These are phyloP conservation scores for Metschnikowia proteae DNA, from an alignment of 805 yeast genomes.

Conservation along the genomic window DNA sequence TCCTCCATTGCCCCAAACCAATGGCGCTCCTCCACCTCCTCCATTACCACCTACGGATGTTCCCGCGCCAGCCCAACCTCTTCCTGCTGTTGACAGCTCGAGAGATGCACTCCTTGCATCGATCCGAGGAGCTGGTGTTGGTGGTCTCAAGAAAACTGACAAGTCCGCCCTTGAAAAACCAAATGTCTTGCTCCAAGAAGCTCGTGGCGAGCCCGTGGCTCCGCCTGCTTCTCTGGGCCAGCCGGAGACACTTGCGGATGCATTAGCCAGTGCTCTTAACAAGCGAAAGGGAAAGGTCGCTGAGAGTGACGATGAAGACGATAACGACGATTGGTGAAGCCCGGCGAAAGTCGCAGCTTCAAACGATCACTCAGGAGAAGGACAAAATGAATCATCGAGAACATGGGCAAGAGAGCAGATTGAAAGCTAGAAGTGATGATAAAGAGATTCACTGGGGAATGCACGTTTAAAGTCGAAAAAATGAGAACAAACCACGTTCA, in stretches of 20 bases:
- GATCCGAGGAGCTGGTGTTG: constrained; percentile 75
- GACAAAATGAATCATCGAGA: too few relatives aligned
- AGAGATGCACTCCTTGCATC: constrained; percentile 85
- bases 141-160: constrained; percentile 69
- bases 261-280: constrained; percentile 80
- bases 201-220: constrained; percentile 54
- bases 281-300: constrained; percentile 80
- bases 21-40: constrained; percentile 25
- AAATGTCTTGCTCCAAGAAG: constrained; percentile 65
- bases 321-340: constrained; percentile 49
- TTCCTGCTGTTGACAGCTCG: constrained; percentile 40
- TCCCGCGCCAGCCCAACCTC: constrained; percentile 24
- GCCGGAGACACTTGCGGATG: constrained; percentile 75
- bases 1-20: constrained; percentile 20
- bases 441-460: too few relatives aligned
- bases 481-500: too few relatives aligned
- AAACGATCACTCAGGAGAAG: too few relatives aligned
- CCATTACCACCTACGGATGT: constrained; percentile 18
- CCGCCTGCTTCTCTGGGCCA: constrained; percentile 44
- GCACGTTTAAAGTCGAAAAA: too few relatives aligned
- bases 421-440: too few relatives aligned
- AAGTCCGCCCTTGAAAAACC: constrained; percentile 81
- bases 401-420: too few relatives aligned
- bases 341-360: too few relatives aligned
- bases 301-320: constrained; percentile 79